These are phyloP conservation scores for Camillea tinctor DNA, from an alignment of 2,329 filamentous ascomycete species.

Conservation along the genomic window DNA sequence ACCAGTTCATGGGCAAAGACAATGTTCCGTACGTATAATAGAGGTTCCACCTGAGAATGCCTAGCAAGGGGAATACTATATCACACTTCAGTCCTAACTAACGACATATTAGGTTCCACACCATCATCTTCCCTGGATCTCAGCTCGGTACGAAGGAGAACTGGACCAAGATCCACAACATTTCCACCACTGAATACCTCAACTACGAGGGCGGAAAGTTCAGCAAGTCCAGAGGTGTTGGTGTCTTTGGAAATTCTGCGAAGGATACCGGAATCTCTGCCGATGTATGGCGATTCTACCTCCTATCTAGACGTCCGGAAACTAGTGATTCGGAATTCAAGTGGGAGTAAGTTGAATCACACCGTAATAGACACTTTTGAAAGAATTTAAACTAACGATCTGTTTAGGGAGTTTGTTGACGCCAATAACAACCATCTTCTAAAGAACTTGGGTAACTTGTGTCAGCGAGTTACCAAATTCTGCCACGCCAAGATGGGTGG, in stretches of 20 bases:
- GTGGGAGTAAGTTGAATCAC: constrained; percentile 53
- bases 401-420: constrained; percentile 63
- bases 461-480: constrained; percentile 54
- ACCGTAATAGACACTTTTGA: constrained; percentile 2
- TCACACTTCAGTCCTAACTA: constrained; percentile 1
- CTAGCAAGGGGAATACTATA: too few relatives aligned
- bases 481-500: constrained; percentile 63
- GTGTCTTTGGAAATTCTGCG: constrained; percentile 88
- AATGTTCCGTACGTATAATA: constrained; percentile 51
- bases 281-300: constrained; percentile 92
- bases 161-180: constrained; percentile 87
- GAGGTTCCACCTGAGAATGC: not conserved
- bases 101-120: constrained; percentile 60
- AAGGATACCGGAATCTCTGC: constrained; percentile 80
- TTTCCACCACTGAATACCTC: constrained; percentile 86
- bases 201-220: constrained; percentile 92
- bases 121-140: constrained; percentile 85
- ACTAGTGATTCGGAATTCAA: constrained; percentile 86
- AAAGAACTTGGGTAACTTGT: constrained; percentile 66
- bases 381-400: constrained; percentile 25
- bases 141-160: constrained; percentile 80
- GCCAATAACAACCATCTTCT: constrained; percentile 88
- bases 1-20: constrained; percentile 95
- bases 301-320: constrained; percentile 82
- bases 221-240: constrained; percentile 84